These are phyloP conservation scores for Patellifolia procumbens DNA, from an alignment of 179 eudicot species.

Conservation along the genomic window DNA sequence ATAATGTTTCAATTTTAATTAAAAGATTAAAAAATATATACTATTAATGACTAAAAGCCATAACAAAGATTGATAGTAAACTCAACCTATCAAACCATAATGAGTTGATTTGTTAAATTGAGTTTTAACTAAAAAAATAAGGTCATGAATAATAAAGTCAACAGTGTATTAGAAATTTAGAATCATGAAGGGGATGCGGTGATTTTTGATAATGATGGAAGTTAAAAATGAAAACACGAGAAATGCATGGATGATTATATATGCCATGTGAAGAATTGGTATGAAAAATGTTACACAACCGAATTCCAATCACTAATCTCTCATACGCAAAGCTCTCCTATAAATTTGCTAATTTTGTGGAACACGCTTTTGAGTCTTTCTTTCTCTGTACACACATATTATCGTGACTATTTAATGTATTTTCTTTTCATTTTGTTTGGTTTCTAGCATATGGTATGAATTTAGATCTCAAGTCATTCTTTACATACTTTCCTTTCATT, in stretches of 20 bases:
- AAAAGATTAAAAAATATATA: no score
- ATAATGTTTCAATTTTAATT: no score
- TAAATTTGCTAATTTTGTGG: slow-evolving; percentile 7
- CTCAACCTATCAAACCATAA: no score
- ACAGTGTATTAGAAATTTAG: no score
- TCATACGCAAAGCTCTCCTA: background rate
- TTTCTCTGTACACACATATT: background rate
- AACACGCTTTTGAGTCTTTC: background rate
- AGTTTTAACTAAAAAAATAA: no score
- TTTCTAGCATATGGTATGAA: slow-evolving; percentile 3
- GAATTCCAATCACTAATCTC: background rate
- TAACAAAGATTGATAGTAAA: no score
- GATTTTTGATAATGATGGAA: background rate
- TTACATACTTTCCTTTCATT: no score
- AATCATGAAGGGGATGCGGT: no score
- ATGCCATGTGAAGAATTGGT: background rate
- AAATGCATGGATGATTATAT: background rate
- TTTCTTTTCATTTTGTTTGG: background rate
- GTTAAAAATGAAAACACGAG: background rate
- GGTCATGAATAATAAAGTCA: no score
- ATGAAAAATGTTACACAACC: no score
- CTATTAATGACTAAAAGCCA: no score
- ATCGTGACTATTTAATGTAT: background rate
- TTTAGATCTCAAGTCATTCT: background rate
- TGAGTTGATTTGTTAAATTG: no score